Base-by-base conservation (phyloP, 768 basidiomycete species). In the Austroboletus festivus region DNA sequence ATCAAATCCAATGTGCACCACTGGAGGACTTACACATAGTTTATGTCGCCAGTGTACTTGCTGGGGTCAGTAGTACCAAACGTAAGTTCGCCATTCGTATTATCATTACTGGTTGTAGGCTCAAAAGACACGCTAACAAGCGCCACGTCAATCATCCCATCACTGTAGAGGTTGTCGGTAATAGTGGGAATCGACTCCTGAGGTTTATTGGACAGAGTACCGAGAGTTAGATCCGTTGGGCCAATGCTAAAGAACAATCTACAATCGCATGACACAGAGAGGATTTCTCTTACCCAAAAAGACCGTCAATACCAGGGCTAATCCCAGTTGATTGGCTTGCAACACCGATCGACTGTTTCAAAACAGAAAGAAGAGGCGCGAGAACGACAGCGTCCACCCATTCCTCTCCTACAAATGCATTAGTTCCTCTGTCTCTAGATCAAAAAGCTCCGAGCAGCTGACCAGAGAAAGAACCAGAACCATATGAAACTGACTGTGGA, bases 191-290 rank as follows among this genome's bases (percentile, higher is more conserved):
- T 71, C 19, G 50, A 54, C 24, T 42, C 44, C 13, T 10, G 0
- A 4, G 38, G 16, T n/a, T 42, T 21, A 18, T 46, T 19, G 16
- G 45, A 47, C 33, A 58, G 50, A 24, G 63, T 65, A 60, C 73
- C 77, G 40, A 65, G 10, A 1, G 85, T 85, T 40, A 86, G 70
- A 44, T 65, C 73, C 10, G 68, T 64, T 18, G 85, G 85, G 20
- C 85, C 85, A 50, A 86, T 76, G 15, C 83, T 86, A 19, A 16
- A 18, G 47, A 35, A 22, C 19, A 18, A 40, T 26, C 13, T 18
- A 34, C 34, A 19, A 34, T 20, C 33, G 30, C 33, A 37, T 31
- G 21, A 41, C 16, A 35, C 16, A 3, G 28, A 23, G n/a, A 46
- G 24, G 2, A 19, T 11, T 16, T 19, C 54, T 71, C 24, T 63